phyloP scores from a whole-genome alignment of 805 yeast genomes.

The Debaryomyces maramus region DNA sequence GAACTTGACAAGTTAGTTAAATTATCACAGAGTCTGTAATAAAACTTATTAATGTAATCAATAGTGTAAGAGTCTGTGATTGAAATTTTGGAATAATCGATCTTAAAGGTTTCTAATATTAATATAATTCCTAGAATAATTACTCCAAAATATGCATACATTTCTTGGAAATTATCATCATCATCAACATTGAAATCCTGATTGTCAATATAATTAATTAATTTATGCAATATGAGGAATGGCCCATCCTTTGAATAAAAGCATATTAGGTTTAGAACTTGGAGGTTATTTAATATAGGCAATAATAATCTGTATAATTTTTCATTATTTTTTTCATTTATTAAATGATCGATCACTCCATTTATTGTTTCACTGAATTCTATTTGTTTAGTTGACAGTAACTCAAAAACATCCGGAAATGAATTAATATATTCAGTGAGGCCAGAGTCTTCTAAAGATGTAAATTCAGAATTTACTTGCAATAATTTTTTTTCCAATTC shows the following conservation, averaged over 20 bases:
- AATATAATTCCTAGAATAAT: conserved; percentile 42
- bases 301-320: conserved; percentile 48
- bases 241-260: conserved; percentile 49
- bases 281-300: conserved; percentile 46
- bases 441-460: conserved; percentile 41
- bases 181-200: conserved; percentile 43
- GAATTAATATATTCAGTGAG: conserved; percentile 27
- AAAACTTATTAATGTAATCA: conserved; percentile 35
- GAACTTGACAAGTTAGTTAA: conserved; percentile 21
- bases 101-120: conserved; percentile 23
- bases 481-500: conserved; percentile 32
- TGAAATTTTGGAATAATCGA: conserved; percentile 24
- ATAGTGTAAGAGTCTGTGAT: conserved; percentile 31
- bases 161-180: conserved; percentile 62
- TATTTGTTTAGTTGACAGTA: conserved; percentile 21
- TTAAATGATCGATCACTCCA: conserved; percentile 23
- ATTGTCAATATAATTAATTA: conserved; percentile 51
- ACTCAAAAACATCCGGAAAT: conserved; percentile 22
- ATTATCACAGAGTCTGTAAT: conserved; percentile 29
- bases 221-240: conserved; percentile 41
- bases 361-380: conserved; percentile 23
- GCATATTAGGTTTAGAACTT: conserved; percentile 37
- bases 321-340: conserved; percentile 28
- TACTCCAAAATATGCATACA: conserved; percentile 67
- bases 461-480: conserved; percentile 37